These are phyloP conservation scores for Luzula sylvatica DNA, from an alignment of 176 grass and related monocot species.

Conservation along the genomic window DNA sequence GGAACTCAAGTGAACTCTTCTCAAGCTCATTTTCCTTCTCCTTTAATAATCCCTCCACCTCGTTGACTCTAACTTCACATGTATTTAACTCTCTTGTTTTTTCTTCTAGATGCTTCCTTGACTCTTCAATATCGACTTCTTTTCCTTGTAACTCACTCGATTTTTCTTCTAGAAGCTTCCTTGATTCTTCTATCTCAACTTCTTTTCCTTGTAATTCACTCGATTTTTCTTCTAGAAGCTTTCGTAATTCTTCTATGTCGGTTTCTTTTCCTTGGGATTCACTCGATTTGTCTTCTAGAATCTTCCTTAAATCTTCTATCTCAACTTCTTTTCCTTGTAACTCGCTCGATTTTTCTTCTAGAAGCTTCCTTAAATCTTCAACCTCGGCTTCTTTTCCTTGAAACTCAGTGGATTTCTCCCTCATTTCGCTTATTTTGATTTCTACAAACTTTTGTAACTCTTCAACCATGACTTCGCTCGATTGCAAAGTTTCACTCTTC, in stretches of 20 bases:
- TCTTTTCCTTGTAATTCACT: constrained; percentile 5
- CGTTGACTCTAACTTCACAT: constrained; percentile 28
- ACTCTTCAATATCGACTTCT: background rate
- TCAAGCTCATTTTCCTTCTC: constrained; percentile 12
- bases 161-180: constrained; percentile 9
- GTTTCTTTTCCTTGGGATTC: constrained; percentile 7
- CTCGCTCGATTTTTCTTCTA: constrained; percentile 52
- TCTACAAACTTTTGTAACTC: constrained; percentile 5
- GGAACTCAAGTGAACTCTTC: constrained; percentile 10
- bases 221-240: constrained; percentile 10
- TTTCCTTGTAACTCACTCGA: constrained; percentile 11
- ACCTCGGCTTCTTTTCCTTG: constrained; percentile 36
- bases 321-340: constrained; percentile 43
- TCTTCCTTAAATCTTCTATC: background rate
- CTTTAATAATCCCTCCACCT: constrained; percentile 14
- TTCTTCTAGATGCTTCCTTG: background rate
- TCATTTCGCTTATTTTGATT: background rate
- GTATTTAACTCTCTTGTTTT: constrained; percentile 49
- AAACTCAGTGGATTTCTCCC: constrained; percentile 29
- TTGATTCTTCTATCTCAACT: background rate
- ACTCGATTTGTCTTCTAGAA: constrained; percentile 11
- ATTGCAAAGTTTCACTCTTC: constrained; percentile 5
- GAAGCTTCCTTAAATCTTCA: background rate
- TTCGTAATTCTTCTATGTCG: background rate
- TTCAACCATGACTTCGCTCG: constrained; percentile 1